Evolutionary conservation across 805 yeast species (phyloP), one percentile per base, ranked within the genome.

Genomic region (Starmera caribaea): DNA sequence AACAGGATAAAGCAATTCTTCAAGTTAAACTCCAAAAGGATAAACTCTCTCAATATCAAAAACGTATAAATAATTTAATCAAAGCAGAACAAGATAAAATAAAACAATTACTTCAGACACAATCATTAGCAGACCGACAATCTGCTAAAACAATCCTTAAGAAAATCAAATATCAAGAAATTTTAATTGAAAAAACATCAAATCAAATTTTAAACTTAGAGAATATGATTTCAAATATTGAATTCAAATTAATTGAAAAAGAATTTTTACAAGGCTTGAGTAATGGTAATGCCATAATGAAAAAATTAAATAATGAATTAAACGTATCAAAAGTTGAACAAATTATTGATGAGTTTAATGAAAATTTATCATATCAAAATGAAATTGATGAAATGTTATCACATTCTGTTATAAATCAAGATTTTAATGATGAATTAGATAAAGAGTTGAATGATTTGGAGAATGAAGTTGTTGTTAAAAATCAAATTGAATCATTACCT

Each of bases 1-100:
- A 79, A 30, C 89, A 88, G 49, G 98, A 92, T 54, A 74, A 69
- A 53, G 96, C 97, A 0, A 74, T 92, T 10, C 69, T 87, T 46
- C 92, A 89, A 54, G 68, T 92, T 49, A 92, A 92, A 57, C 65
- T 83, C 31, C 97, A 94, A 50, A 68, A 96, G 44, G 98, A 92
- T 60, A 81, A 80, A 46, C 69, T 92, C 16, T 74, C 74, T 48
- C 84, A 81, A 57, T 84, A 88, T 46, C 61, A 67, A 11, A 57
- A 55, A 35, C 74, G 76, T 43, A 71, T 89, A 30, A 65, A 66
- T 26, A 58, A 61, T 0, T 72, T 85, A 4, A 71, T 86, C 14
- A 67, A 65, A 10, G 65, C 74, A 29, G 97, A 92, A 58, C 67
- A 66, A 2, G 65, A 27, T 4, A 47, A 52, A 37, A 51, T 65